Evolutionary conservation across 257 asterid species (phyloP).

Genomic region (Leptodermis oblonga): DNA sequence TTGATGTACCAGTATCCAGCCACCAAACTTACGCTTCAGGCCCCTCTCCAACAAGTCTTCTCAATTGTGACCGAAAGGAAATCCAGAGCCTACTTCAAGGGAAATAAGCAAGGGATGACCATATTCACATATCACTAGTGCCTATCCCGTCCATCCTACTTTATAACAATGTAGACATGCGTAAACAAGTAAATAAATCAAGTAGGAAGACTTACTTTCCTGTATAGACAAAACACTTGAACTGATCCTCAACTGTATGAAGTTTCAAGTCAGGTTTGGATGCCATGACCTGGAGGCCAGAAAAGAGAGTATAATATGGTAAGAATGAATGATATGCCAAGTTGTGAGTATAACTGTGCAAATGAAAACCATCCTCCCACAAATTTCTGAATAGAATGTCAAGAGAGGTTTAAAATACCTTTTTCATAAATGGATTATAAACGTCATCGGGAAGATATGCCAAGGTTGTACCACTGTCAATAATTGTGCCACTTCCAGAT

Average conservation of each 20-base stretch:
- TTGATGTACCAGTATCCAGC: not conserved
- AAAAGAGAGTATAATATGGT: constrained; percentile 3
- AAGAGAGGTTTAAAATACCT: constrained; percentile 27
- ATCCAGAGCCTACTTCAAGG: not conserved
- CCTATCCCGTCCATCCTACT: not conserved
- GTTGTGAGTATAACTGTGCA: not conserved
- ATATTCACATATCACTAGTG: not conserved
- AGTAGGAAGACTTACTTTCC: constrained; percentile 54
- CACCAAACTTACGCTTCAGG: not conserved
- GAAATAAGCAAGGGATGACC: not conserved
- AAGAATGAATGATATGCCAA: not conserved
- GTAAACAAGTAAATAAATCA: not conserved
- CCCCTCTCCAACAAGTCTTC: not conserved
- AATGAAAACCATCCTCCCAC: not conserved
- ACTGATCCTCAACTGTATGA: constrained; percentile 58
- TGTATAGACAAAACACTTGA: constrained; percentile 58
- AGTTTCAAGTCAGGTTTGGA: constrained; percentile 52
- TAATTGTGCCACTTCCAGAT: constrained; percentile 53
- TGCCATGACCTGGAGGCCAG: constrained; percentile 48
- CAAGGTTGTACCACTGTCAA: constrained; percentile 94
- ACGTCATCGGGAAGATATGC: constrained; percentile 79
- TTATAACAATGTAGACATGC: not conserved
- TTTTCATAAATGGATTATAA: constrained; percentile 43
- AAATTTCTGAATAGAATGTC: not conserved
- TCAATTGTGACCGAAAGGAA: constrained; percentile 2